Conservation (phyloP, 192 early-diverging fungal genomes). For the Pilaira anomala region DNA sequence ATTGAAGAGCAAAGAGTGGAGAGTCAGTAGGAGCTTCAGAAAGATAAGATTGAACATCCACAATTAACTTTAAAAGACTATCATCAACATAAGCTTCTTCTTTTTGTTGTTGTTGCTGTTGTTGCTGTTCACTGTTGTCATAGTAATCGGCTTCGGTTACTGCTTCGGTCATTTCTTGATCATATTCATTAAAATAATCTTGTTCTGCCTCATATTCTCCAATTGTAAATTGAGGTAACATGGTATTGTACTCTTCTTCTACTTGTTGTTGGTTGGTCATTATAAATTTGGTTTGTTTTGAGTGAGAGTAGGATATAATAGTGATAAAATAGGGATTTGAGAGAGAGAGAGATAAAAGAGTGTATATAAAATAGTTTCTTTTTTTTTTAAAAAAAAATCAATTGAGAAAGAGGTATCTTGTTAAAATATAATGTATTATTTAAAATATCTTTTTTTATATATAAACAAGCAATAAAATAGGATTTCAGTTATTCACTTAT, state of each 20-base stretch:
- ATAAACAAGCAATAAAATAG: too few species aligned
- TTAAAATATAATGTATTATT: too few species aligned
- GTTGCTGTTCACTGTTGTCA: background rate
- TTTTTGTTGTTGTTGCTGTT: too few species aligned
- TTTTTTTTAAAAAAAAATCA: slow-evolving; percentile 7
- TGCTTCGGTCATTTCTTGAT: background rate
- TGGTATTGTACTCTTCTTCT: too few species aligned
- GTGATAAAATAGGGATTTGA: background rate
- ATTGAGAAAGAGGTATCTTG: background rate
- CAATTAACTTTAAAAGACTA: slow-evolving; percentile 29
- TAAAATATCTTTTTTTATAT: too few species aligned
- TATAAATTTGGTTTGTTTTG: too few species aligned
- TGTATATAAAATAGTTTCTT: too few species aligned
- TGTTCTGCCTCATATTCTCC: slow-evolving; percentile 14
- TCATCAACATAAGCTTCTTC: slow-evolving; percentile 15
- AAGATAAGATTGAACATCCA: slow-evolving; percentile 37
- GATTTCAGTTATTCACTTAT: too few species aligned
- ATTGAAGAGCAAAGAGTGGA: slow-evolving; percentile 34
- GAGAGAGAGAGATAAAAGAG: background rate
- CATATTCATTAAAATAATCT: slow-evolving; percentile 17
- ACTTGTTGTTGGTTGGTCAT: too few species aligned
- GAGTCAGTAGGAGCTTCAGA: slow-evolving; percentile 28
- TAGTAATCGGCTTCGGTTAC: background rate
- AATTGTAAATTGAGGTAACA: background rate
- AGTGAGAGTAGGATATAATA: background rate